Conservation (phyloP, 1,284 basidiomycete species). For the Ustilago cynodontis region DNA sequence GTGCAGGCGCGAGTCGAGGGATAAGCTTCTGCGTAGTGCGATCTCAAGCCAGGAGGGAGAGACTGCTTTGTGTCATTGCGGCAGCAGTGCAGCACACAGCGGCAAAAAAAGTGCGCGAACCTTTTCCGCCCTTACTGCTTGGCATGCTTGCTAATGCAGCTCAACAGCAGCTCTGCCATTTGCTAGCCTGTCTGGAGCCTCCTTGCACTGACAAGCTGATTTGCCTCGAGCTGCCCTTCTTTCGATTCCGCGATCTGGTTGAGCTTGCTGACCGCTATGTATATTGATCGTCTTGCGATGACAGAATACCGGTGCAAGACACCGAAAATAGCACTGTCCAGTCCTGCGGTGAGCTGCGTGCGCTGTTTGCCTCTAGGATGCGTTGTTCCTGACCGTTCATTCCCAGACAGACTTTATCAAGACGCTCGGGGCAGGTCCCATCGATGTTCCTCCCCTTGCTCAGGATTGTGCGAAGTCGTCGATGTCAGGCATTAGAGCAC, state of each 20-base stretch:
- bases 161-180: not conserved
- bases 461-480: constrained; percentile 7
- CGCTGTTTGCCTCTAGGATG: not conserved
- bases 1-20: not conserved
- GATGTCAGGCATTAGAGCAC: not conserved
- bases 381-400: constrained; percentile 9
- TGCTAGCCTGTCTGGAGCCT: not conserved
- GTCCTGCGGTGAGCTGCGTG: not conserved
- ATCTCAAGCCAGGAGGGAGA: not conserved
- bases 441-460: constrained; percentile 17
- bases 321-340: constrained; percentile 22
- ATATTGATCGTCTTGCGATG: constrained; percentile 1
- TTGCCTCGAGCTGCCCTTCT: not conserved
- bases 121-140: constrained; percentile 25
- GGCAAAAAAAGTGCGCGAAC: not conserved
- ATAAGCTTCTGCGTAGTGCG: not conserved
- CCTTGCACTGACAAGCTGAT: constrained; percentile 14
- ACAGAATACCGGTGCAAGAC: not conserved
- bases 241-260: not conserved
- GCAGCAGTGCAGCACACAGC: not conserved
- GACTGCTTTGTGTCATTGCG: not conserved
- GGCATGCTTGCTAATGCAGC: constrained; percentile 23
- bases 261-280: not conserved
- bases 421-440: not conserved
- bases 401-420: not conserved